A percentile compares a stretch with the other conserved stretches of the same genome.
phyloP scores from a whole-genome alignment of 2,329 filamentous ascomycete genomes.

The Microcera coccophila region DNA sequence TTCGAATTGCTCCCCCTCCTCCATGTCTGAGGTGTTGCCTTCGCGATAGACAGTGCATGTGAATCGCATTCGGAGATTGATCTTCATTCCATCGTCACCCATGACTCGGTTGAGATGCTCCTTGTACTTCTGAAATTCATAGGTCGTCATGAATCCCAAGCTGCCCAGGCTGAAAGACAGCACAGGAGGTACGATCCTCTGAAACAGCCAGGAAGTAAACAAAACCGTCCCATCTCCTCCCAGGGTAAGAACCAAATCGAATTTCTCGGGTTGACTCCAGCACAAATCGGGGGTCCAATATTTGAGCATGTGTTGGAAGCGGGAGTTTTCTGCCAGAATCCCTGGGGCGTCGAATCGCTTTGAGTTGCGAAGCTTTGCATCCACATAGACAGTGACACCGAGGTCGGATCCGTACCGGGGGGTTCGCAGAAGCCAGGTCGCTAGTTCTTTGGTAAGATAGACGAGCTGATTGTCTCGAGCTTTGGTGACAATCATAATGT shows the following conservation, averaged over 20 bases:
- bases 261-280: slow-evolving; percentile 89
- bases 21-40: slow-evolving; percentile 59
- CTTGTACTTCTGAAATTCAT: slow-evolving; percentile 84
- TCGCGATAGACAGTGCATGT: slow-evolving; percentile 93
- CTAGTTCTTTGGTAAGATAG: slow-evolving; percentile 78
- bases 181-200: slow-evolving; percentile 80
- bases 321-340: slow-evolving; percentile 68
- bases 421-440: slow-evolving; percentile 82
- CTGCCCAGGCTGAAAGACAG: slow-evolving; percentile 81
- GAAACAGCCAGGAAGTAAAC: slow-evolving; percentile 89
- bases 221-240: slow-evolving; percentile 84
- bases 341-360: slow-evolving; percentile 79
- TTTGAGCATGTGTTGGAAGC: slow-evolving; percentile 77
- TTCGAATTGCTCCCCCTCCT: slow-evolving; percentile 94
- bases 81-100: slow-evolving; percentile 92
- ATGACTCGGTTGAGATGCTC: slow-evolving; percentile 83
- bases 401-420: slow-evolving; percentile 83
- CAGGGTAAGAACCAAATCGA: slow-evolving; percentile 87
- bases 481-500: slow-evolving; percentile 98
- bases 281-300: slow-evolving; percentile 98
- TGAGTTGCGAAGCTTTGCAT: slow-evolving; percentile 84
- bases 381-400: slow-evolving; percentile 98
- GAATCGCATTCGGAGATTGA: slow-evolving; percentile 97
- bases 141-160: slow-evolving; percentile 83
- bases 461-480: slow-evolving; percentile 93